These are phyloP conservation scores for Zea luxurians DNA, from an alignment of 176 grass and related monocot genomes.

Conservation along the genomic window DNA sequence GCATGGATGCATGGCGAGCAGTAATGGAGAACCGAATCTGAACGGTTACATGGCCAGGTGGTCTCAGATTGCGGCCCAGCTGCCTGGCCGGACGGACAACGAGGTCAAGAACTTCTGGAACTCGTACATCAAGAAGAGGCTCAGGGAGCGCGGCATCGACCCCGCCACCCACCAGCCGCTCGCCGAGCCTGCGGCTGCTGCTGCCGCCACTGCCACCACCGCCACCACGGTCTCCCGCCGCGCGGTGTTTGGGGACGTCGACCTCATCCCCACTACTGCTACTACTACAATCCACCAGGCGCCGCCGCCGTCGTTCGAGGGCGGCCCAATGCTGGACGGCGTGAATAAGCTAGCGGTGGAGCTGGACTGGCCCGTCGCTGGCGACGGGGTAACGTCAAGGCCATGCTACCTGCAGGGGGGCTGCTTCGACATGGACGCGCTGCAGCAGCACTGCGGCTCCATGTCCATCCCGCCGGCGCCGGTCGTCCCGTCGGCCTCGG, in stretches of 20 bases:
- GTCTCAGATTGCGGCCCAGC: slow-evolving; percentile 81
- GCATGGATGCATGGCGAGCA: too few relatives aligned
- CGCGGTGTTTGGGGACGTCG: slow-evolving; percentile 34
- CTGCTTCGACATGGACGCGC: slow-evolving; percentile 32
- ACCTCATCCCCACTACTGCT: slow-evolving; percentile 25
- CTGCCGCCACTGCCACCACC: accelerated
- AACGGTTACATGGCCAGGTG: slow-evolving; percentile 41
- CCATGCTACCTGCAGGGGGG: slow-evolving; percentile 15
- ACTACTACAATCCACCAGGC: slow-evolving; percentile 9
- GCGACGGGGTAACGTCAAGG: not conserved
- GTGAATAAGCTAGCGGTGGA: slow-evolving; percentile 6
- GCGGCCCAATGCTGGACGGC: slow-evolving; percentile 1
- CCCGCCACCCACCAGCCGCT: slow-evolving; percentile 68
- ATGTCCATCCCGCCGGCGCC: not conserved
- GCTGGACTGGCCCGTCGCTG: slow-evolving; percentile 20
- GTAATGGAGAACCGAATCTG: too few relatives aligned
- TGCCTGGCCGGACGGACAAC: slow-evolving; percentile 91
- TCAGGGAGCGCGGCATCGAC: slow-evolving; percentile 74
- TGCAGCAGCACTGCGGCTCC: slow-evolving; percentile 30
- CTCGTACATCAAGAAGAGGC: slow-evolving; percentile 74
- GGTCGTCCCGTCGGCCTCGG: slow-evolving; percentile 33
- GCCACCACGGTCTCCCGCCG: not conserved
- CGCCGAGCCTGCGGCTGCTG: not conserved
- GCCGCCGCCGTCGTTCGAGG: not conserved
- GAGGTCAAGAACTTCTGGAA: slow-evolving; percentile 99